Conservation (phyloP, 495 filamentous ascomycete species). For the Pseudevernia furfuracea region DNA sequence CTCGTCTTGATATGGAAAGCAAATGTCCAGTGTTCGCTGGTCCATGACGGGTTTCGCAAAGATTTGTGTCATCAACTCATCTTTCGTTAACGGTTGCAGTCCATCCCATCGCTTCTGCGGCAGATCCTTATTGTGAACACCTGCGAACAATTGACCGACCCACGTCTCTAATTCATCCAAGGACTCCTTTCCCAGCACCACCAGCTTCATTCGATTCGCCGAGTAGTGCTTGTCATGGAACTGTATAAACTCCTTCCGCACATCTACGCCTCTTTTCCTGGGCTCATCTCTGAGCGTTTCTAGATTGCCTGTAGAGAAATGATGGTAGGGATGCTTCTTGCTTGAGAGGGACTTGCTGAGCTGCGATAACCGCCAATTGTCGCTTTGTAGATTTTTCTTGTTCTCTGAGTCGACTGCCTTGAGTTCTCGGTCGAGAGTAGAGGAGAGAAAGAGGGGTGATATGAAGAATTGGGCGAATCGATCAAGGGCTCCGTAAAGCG, state of each 20-base stretch:
- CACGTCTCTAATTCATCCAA: slow-evolving; percentile 82
- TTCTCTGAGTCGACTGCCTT: slow-evolving; percentile 95
- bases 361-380: slow-evolving; percentile 87
- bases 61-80: slow-evolving; percentile 67
- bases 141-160: slow-evolving; percentile 80
- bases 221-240: slow-evolving; percentile 91
- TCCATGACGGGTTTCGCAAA: slow-evolving; percentile 99
- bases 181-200: slow-evolving; percentile 80
- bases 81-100: slow-evolving; percentile 57
- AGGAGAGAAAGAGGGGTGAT: slow-evolving; percentile 78
- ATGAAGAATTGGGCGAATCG: slow-evolving; percentile 98
- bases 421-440: slow-evolving; percentile 85
- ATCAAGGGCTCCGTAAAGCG: slow-evolving; percentile 84
- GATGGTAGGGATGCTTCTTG: slow-evolving; percentile 82
- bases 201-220: slow-evolving; percentile 92
- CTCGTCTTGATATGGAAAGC: slow-evolving; percentile 86
- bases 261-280: slow-evolving; percentile 71
- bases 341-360: slow-evolving; percentile 87
- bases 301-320: slow-evolving; percentile 92
- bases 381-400: slow-evolving; percentile 98
- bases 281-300: slow-evolving; percentile 83
- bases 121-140: slow-evolving; percentile 77
- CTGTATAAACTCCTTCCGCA: slow-evolving; percentile 88
- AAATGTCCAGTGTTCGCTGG: slow-evolving; percentile 70
- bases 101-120: slow-evolving; percentile 74